phyloP scores from a whole-genome alignment of 306 rosid species.

The Mimosa bimucronata region DNA sequence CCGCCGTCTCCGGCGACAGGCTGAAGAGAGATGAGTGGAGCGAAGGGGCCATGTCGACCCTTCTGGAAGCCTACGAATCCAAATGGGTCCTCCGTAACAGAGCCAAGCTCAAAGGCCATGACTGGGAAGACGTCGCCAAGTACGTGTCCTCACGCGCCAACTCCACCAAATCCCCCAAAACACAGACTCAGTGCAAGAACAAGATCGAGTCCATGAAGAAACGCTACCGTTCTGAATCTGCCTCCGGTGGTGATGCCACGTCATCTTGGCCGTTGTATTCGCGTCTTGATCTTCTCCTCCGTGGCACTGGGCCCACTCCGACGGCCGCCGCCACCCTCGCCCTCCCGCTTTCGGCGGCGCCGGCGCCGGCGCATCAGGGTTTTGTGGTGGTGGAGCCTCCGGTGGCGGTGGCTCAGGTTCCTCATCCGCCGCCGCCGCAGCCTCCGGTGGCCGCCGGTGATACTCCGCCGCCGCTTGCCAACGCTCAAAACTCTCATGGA shows the following conservation, averaged over 20 bases:
- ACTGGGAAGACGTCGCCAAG: slow-evolving; percentile 91
- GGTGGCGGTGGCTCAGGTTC: slow-evolving; percentile 38
- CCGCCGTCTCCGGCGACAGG: slow-evolving; percentile 45
- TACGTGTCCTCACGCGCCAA: slow-evolving; percentile 70
- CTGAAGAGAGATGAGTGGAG: slow-evolving; percentile 98
- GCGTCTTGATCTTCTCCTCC: slow-evolving; percentile 72
- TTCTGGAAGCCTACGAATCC: slow-evolving; percentile 79
- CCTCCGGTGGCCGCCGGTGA: slow-evolving; percentile 6
- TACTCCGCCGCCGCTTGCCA: slow-evolving; percentile 37
- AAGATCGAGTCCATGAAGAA: slow-evolving; percentile 99
- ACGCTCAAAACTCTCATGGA: slow-evolving; percentile 74
- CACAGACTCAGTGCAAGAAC: slow-evolving; percentile 97
- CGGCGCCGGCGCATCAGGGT: slow-evolving; percentile 23
- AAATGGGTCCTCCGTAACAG: slow-evolving; percentile 91
- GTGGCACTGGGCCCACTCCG: slow-evolving; percentile 68
- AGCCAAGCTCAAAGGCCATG: slow-evolving; percentile 94
- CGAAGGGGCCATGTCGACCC: slow-evolving; percentile 92
- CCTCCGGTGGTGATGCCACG: slow-evolving; percentile 65
- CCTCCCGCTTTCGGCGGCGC: neutral
- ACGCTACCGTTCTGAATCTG: slow-evolving; percentile 77
- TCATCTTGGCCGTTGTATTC: slow-evolving; percentile 83
- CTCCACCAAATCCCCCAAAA: slow-evolving; percentile 68
- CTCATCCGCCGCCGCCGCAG: slow-evolving; percentile 27
- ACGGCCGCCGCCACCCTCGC: neutral
- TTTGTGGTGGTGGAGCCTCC: slow-evolving; percentile 62